Conservation (phyloP, 306 rosid species). For the Comarum palustre region DNA sequence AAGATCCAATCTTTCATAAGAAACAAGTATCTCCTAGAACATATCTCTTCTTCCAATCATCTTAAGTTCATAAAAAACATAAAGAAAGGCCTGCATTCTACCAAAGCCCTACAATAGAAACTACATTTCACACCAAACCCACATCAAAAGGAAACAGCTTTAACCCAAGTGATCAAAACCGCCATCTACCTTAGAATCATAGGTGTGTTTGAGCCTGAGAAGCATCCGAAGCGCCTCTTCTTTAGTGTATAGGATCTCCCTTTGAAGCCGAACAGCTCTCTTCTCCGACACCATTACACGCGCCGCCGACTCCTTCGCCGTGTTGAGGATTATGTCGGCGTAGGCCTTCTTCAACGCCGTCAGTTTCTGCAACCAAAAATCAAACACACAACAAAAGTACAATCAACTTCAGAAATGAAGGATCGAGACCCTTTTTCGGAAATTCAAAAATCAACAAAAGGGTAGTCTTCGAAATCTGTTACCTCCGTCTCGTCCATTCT, state of each 20-base stretch:
- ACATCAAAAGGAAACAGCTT: slow-evolving; percentile 20
- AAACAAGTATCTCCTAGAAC: not conserved
- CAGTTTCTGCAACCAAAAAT: slow-evolving; percentile 52
- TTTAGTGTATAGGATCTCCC: slow-evolving; percentile 53
- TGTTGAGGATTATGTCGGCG: slow-evolving; percentile 72
- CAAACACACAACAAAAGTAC: slow-evolving; percentile 21
- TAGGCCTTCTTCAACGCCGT: slow-evolving; percentile 80
- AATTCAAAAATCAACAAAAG: not conserved
- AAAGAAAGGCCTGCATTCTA: not conserved
- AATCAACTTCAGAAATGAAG: not conserved
- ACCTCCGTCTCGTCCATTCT: slow-evolving; percentile 62
- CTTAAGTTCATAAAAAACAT: not conserved
- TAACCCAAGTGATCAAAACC: slow-evolving; percentile 7
- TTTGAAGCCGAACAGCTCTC: slow-evolving; percentile 50
- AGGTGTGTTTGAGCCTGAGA: slow-evolving; percentile 64
- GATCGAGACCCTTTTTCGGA: slow-evolving; percentile 1
- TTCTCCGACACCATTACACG: slow-evolving; percentile 70
- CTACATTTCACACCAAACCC: slow-evolving; percentile 23
- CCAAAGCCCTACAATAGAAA: not conserved
- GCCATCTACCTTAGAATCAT: slow-evolving; percentile 61
- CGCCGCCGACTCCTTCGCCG: slow-evolving; percentile 82
- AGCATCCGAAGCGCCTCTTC: slow-evolving; percentile 73
- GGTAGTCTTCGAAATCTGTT: slow-evolving; percentile 14
- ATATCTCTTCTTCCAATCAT: not conserved
- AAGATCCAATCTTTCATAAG: not conserved